Evolutionary conservation across 495 filamentous ascomycete species (phyloP).

Genomic region (Trypethelium eluteriae): DNA sequence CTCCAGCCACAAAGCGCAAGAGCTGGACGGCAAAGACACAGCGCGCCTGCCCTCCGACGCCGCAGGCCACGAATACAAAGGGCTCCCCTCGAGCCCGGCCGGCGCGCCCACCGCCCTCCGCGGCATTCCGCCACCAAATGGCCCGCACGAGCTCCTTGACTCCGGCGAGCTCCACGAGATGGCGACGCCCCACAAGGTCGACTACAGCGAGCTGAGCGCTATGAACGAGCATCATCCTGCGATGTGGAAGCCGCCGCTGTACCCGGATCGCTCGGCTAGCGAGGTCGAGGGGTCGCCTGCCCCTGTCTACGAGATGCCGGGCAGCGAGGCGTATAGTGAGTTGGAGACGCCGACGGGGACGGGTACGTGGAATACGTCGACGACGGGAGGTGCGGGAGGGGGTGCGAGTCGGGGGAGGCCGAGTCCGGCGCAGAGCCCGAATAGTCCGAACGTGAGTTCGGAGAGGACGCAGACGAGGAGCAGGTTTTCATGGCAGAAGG

Average conservation of each 20-base stretch:
- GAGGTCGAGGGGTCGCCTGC: conserved; percentile 18
- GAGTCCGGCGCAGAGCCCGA: conserved; percentile 7
- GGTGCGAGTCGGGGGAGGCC: not conserved
- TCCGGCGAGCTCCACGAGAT: conserved; percentile 21
- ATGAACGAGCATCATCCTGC: conserved; percentile 17
- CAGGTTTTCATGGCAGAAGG: conserved; percentile 1
- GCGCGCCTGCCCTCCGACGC: conserved; percentile 6
- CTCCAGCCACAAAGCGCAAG: conserved; percentile 13
- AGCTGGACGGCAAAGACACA: conserved; percentile 25
- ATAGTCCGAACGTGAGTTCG: not conserved
- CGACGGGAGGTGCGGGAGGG: not conserved
- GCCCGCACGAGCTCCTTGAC: conserved; percentile 18
- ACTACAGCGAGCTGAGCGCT: conserved; percentile 23
- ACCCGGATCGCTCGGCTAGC: conserved; percentile 8
- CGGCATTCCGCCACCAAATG: conserved; percentile 17
- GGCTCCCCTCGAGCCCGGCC: conserved; percentile 15
- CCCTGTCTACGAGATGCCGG: conserved; percentile 22
- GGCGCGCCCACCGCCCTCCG: conserved; percentile 17
- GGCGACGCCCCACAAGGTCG: conserved; percentile 21
- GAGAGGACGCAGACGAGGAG: not conserved
- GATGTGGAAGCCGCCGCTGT: conserved; percentile 15
- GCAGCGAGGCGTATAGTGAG: conserved; percentile 23
- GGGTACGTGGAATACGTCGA: conserved; percentile 8
- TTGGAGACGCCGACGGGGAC: conserved; percentile 13
- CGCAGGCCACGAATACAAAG: conserved; percentile 13